phyloP scores from a whole-genome alignment of 2,329 filamentous ascomycete genomes.

The Fusarium veterinarium region DNA sequence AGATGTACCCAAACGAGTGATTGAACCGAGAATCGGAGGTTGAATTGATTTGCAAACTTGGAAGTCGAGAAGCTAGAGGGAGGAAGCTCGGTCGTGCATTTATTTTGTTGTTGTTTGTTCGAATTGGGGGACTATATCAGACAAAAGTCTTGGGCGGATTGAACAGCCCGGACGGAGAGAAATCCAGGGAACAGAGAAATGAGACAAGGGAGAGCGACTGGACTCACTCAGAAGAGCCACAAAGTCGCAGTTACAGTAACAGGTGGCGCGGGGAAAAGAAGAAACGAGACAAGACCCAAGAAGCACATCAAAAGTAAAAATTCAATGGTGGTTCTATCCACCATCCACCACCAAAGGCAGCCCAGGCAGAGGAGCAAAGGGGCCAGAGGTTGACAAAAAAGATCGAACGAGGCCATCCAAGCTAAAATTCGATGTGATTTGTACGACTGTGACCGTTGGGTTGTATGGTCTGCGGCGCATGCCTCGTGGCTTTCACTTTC shows the following conservation, averaged over 20 bases:
- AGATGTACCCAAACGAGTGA: conserved; percentile 23
- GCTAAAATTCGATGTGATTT: conserved; percentile 1
- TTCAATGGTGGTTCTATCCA: background rate
- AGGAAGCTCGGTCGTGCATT: conserved; percentile 11
- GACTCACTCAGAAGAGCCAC: conserved; percentile 10
- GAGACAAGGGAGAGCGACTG: conserved; percentile 33
- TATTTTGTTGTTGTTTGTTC: conserved; percentile 11
- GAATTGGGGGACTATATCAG: background rate
- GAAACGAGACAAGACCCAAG: conserved; percentile 21
- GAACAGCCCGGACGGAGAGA: conserved; percentile 8
- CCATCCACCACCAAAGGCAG: background rate
- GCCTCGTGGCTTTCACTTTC: conserved; percentile 17
- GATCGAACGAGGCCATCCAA: conserved; percentile 28
- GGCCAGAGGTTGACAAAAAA: conserved; percentile 24
- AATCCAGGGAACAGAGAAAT: conserved; percentile 27
- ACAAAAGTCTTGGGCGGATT: conserved; percentile 13
- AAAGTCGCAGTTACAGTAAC: conserved; percentile 18
- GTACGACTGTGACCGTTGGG: background rate
- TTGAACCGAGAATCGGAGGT: conserved; percentile 25
- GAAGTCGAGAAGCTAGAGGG: conserved; percentile 23
- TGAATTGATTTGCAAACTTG: conserved; percentile 25
- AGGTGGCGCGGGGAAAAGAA: conserved; percentile 32
- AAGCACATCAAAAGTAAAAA: conserved; percentile 33
- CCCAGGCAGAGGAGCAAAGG: background rate
- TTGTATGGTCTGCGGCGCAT: background rate